Evolutionary conservation across 2,329 filamentous ascomycete species (phyloP).

Genomic region (Keithomyces neogunnii): DNA sequence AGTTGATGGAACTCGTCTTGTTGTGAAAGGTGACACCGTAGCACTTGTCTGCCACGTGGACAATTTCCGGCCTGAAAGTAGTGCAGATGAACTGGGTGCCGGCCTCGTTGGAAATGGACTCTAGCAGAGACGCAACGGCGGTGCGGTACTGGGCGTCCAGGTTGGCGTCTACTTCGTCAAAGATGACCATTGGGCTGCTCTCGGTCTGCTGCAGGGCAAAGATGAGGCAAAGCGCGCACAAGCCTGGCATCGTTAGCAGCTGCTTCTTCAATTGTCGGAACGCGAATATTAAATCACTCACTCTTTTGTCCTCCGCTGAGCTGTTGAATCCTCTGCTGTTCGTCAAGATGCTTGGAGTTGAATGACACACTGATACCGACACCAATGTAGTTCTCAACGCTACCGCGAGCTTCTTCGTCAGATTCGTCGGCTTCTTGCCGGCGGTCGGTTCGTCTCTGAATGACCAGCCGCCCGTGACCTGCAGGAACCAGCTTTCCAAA

Average conservation of each 20-base stretch:
- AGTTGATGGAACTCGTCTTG: slow-evolving; percentile 91
- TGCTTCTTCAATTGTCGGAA: background rate
- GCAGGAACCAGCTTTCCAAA: slow-evolving; percentile 94
- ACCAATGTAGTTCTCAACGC: slow-evolving; percentile 90
- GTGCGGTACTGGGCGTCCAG: slow-evolving; percentile 96
- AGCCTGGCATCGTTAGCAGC: slow-evolving; percentile 42
- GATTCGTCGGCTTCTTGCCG: slow-evolving; percentile 52
- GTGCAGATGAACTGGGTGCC: slow-evolving; percentile 91
- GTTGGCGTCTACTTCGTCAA: slow-evolving; percentile 98
- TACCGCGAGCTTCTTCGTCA: slow-evolving; percentile 58
- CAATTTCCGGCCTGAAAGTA: slow-evolving; percentile 94
- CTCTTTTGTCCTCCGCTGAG: slow-evolving; percentile 96
- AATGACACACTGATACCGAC: slow-evolving; percentile 97
- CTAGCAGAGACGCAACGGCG: slow-evolving; percentile 81
- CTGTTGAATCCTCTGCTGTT: slow-evolving; percentile 96
- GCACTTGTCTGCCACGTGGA: slow-evolving; percentile 91
- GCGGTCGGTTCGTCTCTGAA: slow-evolving; percentile 80
- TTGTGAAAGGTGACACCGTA: slow-evolving; percentile 92
- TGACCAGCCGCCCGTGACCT: slow-evolving; percentile 82
- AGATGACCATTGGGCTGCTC: slow-evolving; percentile 96
- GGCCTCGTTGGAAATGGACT: slow-evolving; percentile 62
- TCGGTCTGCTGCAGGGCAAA: slow-evolving; percentile 99
- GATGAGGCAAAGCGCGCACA: slow-evolving; percentile 93
- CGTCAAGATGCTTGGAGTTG: slow-evolving; percentile 91
- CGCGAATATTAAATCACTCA: slow-evolving; percentile 32